Evolutionary conservation across 164 flowering plant genomes (phyloP), one percentile per base, ranked within the genome.

Genomic region (Houttuynia cordata): DNA sequence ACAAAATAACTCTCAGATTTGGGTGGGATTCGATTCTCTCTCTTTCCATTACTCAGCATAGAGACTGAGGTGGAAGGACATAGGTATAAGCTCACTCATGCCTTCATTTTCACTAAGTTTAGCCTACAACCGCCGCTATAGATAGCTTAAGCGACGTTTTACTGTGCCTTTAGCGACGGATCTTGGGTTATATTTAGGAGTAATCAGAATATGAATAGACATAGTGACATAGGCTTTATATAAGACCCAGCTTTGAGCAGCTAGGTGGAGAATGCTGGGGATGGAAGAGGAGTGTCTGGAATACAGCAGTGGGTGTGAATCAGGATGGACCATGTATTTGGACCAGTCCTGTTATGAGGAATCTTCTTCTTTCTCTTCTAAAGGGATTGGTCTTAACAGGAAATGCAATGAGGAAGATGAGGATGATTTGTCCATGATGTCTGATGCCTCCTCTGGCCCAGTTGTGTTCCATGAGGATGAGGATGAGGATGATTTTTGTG

Each of bases 391-490:
- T n/a, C 24, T 62, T 12, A 9, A 51, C n/a, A 9, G 59, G 40
- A 37, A 37, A 37, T 2, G 49, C 7, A 45, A 61, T 20, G 63
- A 56, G 24, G 72, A 73, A 0, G 77, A 70, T n/a, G 86, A 81
- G 58, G 88, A 82, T 59, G 88, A 83, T 64, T 63, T 83, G 55
- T 90, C 97, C 6, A 87, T 91, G 97, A 80, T 91, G 41, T 91
- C 97, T 56, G 97, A 90, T 78, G 97, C 97, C 19, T 90, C 97
- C 18, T 90, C 97, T 13, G 95, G 92, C 8, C 97, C 92, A 62
- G 81, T 86, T 24, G 79, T 79, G 70, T 72, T 76, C 51, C 74
- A 68, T 21, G 79, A 81, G 49, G 77, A 74, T 12, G 49, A n/a
- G n/a, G n/a, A n/a, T n/a, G n/a, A n/a, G n/a, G 82, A 83, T 41